Base-by-base conservation (phyloP, 805 yeast genomes). In the Candida methanosorbosa region DNA sequence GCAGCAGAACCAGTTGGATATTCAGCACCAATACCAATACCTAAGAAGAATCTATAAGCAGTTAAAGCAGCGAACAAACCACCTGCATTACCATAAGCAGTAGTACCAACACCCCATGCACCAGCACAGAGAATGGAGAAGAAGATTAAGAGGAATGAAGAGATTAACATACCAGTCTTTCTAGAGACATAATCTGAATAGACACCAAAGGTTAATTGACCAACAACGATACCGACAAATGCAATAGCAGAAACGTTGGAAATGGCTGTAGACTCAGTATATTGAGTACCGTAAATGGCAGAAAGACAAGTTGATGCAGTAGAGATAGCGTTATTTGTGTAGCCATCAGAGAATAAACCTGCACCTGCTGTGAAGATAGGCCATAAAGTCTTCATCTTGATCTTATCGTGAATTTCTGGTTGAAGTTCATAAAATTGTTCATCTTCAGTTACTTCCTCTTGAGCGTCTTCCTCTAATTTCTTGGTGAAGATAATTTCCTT, bases 1-100 rank as follows among this genome's bases (percentile, higher is more conserved):
- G 94, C 94, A 15, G 88, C 90, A 8, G 95, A 81, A 30, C 95
- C 88, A 12, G 94, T 81, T 31, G 96, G 95, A 54, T 88, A 88
- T 61, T 88, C 97, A 33, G 94, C 88, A 48, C 97, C 97, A 47
- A 90, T 83, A 49, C 88, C 94, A 43, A 85, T 66, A 61, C 97
- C 97, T 34, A 88, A 63, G 59, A 88, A 79, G 57, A 84, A 84
- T 57, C 97, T 72, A 56, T 81, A 85, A 9, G 79, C 81, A 8
- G 94, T 84, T 36, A 88, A 61, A 16, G 92, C 90, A 13, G 86
- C 79, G 41, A 90, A 74, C 65, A 88, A 70, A 27, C 96, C 95
- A 33, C 71, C 65, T 4, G 84, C 71, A 24, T 76, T 62, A 30
- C 79, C 79, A 15, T 44, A 32, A 26, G 55, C 49, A 35, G 52